These are phyloP conservation scores for Saccharomycopsis selenospora DNA, from an alignment of 805 yeast species.

Conservation along the genomic window DNA sequence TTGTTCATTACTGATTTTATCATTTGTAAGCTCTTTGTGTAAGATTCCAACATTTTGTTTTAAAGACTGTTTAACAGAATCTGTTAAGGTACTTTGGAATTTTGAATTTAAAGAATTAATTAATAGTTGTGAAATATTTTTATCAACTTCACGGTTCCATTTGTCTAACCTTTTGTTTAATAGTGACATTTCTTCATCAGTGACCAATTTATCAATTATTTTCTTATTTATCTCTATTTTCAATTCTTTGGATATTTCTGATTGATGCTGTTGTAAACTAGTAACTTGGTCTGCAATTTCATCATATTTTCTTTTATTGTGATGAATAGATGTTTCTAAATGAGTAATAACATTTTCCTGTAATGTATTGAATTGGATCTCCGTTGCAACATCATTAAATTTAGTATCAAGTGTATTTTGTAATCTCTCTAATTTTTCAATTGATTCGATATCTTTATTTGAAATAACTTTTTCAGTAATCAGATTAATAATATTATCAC, in stretches of 20 bases:
- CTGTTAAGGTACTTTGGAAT: constrained; percentile 11
- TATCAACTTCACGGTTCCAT: constrained; percentile 18
- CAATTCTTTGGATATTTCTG: background rate
- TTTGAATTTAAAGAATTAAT: constrained; percentile 15
- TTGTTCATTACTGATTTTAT: background rate
- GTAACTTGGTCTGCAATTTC: background rate
- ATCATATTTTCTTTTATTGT: background rate
- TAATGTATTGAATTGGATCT: too few species aligned
- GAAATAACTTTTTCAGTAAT: too few species aligned
- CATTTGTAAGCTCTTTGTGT: constrained; percentile 4
- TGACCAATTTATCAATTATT: constrained; percentile 10
- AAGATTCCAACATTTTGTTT: constrained; percentile 1
- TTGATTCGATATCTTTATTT: too few species aligned
- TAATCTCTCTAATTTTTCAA: too few species aligned
- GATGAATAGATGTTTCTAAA: background rate
- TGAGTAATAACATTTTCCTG: background rate
- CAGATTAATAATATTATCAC: too few species aligned
- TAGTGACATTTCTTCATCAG: constrained; percentile 11
- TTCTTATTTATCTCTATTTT: constrained; percentile 1
- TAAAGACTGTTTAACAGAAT: constrained; percentile 13
- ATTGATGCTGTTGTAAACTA: background rate
- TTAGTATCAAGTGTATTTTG: too few species aligned
- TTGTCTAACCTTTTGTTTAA: constrained; percentile 9
- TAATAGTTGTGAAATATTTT: constrained; percentile 18
- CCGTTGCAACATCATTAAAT: too few species aligned